phyloP scores from a whole-genome alignment of 2,329 filamentous ascomycete species.

The Pyrenochaeta sp. region DNA sequence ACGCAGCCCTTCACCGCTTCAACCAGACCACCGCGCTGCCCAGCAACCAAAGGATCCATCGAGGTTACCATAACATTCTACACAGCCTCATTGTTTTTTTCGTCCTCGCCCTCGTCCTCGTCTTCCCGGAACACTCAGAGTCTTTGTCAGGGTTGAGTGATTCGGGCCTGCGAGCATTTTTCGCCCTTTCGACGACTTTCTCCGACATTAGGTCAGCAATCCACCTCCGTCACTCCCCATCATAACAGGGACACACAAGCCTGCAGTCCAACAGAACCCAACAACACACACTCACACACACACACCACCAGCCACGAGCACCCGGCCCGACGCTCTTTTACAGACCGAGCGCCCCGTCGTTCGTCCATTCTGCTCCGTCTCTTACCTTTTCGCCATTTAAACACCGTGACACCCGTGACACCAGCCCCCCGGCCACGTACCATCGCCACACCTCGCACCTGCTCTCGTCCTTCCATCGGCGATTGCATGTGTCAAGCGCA shows the following conservation, averaged over 20 bases:
- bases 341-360: constrained; percentile 1
- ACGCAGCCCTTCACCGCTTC: constrained; percentile 26
- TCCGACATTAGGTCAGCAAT: constrained; percentile 27
- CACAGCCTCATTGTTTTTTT: constrained; percentile 21
- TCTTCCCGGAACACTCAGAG: too few relatives aligned
- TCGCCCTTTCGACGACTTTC: constrained; percentile 28
- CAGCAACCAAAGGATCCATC: constrained; percentile 10
- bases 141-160: constrained; percentile 17
- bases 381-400: constrained; percentile 6
- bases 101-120: too few relatives aligned
- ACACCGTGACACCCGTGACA: constrained; percentile 18
- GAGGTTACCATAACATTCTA: not conserved
- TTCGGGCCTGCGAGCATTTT: constrained; percentile 5
- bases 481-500: constrained; percentile 16
- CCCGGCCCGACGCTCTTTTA: constrained; percentile 15
- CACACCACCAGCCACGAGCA: not conserved
- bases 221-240: constrained; percentile 24
- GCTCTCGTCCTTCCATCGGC: constrained; percentile 9
- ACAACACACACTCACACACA: not conserved
- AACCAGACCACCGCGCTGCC: constrained; percentile 19
- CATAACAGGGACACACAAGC: constrained; percentile 19
- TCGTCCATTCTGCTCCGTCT: constrained; percentile 13
- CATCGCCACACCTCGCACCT: constrained; percentile 29
- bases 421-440: constrained; percentile 33
- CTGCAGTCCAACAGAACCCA: not conserved